Conservation (phyloP, 2,329 filamentous ascomycete species). For the Gnomoniopsis smithogilvyi region DNA sequence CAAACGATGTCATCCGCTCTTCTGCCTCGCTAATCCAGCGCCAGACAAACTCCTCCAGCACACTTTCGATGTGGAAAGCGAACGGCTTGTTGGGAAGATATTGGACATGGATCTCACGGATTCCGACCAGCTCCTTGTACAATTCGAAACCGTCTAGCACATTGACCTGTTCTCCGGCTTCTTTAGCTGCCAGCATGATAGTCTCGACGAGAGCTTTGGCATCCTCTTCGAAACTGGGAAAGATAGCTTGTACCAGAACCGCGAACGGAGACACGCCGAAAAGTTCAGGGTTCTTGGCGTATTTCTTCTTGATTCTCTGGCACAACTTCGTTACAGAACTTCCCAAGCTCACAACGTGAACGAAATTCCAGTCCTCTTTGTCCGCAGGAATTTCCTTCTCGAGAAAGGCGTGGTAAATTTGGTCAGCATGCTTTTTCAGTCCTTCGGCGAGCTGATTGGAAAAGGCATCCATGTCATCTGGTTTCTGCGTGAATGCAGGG, state of each 20-base stretch:
- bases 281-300: conserved; percentile 81
- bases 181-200: conserved; percentile 71
- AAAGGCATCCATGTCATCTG: conserved; percentile 71
- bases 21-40: conserved; percentile 87
- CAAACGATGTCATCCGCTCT: conserved; percentile 73
- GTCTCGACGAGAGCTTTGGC: conserved; percentile 78
- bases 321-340: conserved; percentile 82
- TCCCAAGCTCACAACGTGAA: conserved; percentile 84
- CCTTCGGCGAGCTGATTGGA: conserved; percentile 68
- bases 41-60: conserved; percentile 92
- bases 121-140: conserved; percentile 83
- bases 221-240: conserved; percentile 89
- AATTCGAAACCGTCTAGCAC: conserved; percentile 92
- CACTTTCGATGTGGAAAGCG: conserved; percentile 80
- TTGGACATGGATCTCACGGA: conserved; percentile 75
- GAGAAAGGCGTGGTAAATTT: conserved; percentile 77
- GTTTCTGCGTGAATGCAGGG: conserved; percentile 66
- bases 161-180: conserved; percentile 70
- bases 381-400: conserved; percentile 76
- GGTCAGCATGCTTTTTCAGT: conserved; percentile 68
- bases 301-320: conserved; percentile 88
- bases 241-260: conserved; percentile 76
- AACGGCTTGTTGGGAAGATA: conserved; percentile 73
- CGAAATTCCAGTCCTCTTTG: conserved; percentile 84
- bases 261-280: conserved; percentile 67